Conservation (phyloP, 345 rosid genomes). For the Salix brachista region DNA sequence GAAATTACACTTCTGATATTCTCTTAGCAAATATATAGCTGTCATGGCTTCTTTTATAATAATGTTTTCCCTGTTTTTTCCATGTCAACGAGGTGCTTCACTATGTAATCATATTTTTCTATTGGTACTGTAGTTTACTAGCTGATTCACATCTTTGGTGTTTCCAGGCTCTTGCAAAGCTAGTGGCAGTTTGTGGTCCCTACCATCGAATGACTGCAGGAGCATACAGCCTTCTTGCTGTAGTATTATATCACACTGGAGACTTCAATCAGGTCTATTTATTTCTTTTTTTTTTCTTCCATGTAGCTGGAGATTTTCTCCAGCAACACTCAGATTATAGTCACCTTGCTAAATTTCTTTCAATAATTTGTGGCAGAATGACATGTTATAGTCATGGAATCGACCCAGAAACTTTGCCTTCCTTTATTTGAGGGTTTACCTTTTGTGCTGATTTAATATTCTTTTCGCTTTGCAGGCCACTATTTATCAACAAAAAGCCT, state of each 20-base stretch:
- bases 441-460: conserved; percentile 13
- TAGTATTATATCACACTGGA: conserved; percentile 95
- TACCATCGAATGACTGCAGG: conserved; percentile 99
- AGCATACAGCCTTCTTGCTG: conserved; percentile 99
- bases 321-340: not conserved
- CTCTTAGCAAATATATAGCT: conserved; percentile 6
- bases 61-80: not conserved
- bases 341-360: conserved; percentile 3
- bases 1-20: conserved; percentile 8
- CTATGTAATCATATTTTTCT: not conserved
- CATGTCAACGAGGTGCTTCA: conserved; percentile 1
- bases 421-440: conserved; percentile 19
- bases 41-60: not conserved
- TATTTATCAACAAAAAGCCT: conserved; percentile 94
- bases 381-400: not conserved
- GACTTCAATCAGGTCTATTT: conserved; percentile 88
- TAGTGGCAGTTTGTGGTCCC: conserved; percentile 97
- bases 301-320: not conserved
- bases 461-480: conserved; percentile 66
- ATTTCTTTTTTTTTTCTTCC: not conserved
- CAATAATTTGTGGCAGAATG: not conserved
- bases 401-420: not conserved
- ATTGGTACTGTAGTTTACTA: conserved; percentile 1
- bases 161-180: conserved; percentile 87
- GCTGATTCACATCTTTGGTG: conserved; percentile 18